Evolutionary conservation across 1,284 basidiomycete species (phyloP).

Genomic region (Cystobasidium pallidum): DNA sequence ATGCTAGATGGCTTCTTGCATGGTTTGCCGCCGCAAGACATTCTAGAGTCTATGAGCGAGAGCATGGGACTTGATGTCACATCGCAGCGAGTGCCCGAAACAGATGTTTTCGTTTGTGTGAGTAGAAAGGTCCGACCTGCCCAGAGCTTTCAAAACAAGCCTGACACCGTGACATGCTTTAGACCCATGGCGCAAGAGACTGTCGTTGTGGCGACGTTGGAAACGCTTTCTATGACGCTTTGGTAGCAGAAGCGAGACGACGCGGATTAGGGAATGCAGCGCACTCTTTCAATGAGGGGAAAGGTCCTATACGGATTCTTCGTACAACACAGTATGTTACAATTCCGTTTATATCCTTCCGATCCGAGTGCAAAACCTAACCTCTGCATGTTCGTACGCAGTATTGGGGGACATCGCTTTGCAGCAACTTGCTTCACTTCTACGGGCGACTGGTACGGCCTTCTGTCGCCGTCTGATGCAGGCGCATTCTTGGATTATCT

Average conservation of each 20-base stretch:
- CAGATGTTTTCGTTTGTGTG: constrained; percentile 35
- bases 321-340: constrained; percentile 35
- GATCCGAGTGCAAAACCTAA: no score
- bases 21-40: neutral
- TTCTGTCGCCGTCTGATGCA: constrained; percentile 52
- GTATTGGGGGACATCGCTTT: constrained; percentile 42
- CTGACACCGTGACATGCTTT: neutral
- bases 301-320: constrained; percentile 31
- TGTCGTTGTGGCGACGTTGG: constrained; percentile 57
- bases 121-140: no score
- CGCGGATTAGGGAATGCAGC: constrained; percentile 48
- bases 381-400: neutral
- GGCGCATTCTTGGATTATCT: constrained; percentile 53
- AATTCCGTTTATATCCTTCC: neutral
- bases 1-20: constrained; percentile 28
- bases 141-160: neutral
- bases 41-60: neutral
- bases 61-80: neutral
- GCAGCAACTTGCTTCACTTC: constrained; percentile 44
- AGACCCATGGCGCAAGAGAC: constrained; percentile 55
- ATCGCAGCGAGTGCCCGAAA: neutral
- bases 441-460: constrained; percentile 48
- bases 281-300: constrained; percentile 23
- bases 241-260: constrained; percentile 50
- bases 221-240: constrained; percentile 51